Conservation (phyloP, 1,139 yeast species). For the Dujonia santamariae region DNA sequence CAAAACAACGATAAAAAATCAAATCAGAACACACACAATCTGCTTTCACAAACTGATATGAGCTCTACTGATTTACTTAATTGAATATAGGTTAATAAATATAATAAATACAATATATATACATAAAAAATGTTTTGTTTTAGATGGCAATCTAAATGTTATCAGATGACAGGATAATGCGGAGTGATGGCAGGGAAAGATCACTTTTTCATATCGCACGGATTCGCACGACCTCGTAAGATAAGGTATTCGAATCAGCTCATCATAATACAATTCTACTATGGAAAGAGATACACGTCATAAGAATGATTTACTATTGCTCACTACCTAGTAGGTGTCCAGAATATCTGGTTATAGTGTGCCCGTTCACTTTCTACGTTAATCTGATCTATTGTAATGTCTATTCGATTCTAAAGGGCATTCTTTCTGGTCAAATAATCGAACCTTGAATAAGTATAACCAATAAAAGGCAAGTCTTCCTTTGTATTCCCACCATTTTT, state of each 20-base stretch:
- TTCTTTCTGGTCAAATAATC: slow-evolving; percentile 88
- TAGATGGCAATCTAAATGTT: too few relatives aligned
- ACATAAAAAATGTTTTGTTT: too few relatives aligned
- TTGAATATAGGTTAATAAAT: neutral
- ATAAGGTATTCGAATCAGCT: too few relatives aligned
- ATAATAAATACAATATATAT: neutral
- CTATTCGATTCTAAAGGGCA: slow-evolving; percentile 49
- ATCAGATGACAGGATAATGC: too few relatives aligned
- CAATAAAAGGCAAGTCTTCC: slow-evolving; percentile 93
- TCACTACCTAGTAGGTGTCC: too few relatives aligned
- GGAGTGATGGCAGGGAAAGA: too few relatives aligned
- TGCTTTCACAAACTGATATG: neutral
- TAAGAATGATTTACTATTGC: too few relatives aligned
- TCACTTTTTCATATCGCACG: too few relatives aligned
- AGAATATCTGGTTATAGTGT: neutral
- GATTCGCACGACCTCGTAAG: too few relatives aligned
- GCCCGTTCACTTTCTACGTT: slow-evolving; percentile 7
- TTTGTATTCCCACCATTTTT: slow-evolving; percentile 41
- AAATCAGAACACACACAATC: neutral
- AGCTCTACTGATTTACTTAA: neutral
- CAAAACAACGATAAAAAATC: neutral
- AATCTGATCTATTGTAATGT: neutral
- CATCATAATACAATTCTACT: too few relatives aligned
- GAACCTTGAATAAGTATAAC: slow-evolving; percentile 92
- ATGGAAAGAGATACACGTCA: too few relatives aligned